Base-by-base conservation (phyloP, 78 protist genomes). In the Emiliania huxleyi region DNA sequence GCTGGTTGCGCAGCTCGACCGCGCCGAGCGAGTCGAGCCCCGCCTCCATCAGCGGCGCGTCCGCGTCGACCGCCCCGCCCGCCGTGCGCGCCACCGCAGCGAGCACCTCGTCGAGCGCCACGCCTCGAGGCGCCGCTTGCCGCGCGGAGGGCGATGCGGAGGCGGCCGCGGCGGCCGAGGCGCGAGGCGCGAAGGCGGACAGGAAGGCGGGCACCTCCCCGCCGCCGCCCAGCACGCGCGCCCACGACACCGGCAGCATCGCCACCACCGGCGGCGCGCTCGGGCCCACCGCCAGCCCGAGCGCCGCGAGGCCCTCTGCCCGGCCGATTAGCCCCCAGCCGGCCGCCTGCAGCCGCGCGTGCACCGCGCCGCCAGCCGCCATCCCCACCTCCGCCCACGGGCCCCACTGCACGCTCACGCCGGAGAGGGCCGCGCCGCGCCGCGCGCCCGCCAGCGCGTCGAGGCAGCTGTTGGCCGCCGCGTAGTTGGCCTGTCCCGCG, bases 341-440 rank as follows among this genome's bases (percentile, higher is more conserved):
- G 26, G 33, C 89, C 33, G 75, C 75, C 75, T 5, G 49, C 29
- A 77, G 29, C 49, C 43, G 43, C 1, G 29, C 46, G n/a, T 22
- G 6, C 38, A 46, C 69, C n/a, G 38, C 90, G 18, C 46, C 21
- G 37, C 75, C 37, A 0, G 94, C 87, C 8, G 89, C 89, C 89
- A 81, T 81, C 2, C 89, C 89, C 40, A 44, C 89, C 26, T 81
- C 89, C 8, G 89, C 89, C 89, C 89, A 81, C 2, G 52, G 43
- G 1, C 89, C 89, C 89, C 89, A 81, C 49, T 44, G 55, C 19
- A 81, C 56, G n/a, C 49, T 81, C 42, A 44, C n/a, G 4, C 37
- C 33, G 4, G 89, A 3, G 3, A 1, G 23, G 23, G 40, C 48
- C 40, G 38, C 56, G 23, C 23, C 2, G 6, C 89, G 89, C 5